A percentile compares a stretch with the other conserved stretches of the same genome.
Conservation (phyloP, 78 protist species). For the Dictyostelium capitatum region DNA sequence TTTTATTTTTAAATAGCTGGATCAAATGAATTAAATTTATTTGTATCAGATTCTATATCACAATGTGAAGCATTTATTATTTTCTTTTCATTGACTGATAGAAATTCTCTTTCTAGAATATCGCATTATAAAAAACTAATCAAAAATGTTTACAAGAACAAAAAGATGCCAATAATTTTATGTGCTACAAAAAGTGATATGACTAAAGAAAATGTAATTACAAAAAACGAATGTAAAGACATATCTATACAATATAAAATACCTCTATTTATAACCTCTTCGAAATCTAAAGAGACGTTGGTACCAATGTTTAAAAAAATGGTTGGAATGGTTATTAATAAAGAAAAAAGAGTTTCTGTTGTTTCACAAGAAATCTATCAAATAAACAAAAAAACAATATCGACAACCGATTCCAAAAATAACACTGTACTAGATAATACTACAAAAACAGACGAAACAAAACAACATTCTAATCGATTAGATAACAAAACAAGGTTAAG, state of each 20-base stretch:
- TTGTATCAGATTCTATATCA: neutral
- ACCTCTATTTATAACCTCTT: neutral
- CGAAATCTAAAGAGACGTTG: neutral
- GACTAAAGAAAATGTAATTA: neutral
- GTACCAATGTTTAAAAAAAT: neutral
- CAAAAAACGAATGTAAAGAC: neutral
- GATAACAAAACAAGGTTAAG: neutral
- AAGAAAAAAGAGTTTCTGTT: neutral
- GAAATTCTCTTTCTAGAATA: neutral
- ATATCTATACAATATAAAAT: neutral
- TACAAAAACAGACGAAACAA: neutral
- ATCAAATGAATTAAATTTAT: neutral
- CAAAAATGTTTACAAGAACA: neutral
- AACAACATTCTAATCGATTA: neutral
- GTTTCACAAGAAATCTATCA: neutral
- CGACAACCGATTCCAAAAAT: neutral
- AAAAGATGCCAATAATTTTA: neutral
- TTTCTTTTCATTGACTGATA: neutral
- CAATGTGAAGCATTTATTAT: conserved; percentile 4
- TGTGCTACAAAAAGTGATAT: neutral
- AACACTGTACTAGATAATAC: neutral
- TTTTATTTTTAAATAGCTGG: neutral
- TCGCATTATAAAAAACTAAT: neutral
- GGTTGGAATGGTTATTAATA: neutral
- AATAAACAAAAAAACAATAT: neutral